Base-by-base conservation (phyloP, 164 flowering plant species). In the Vitis riparia region DNA sequence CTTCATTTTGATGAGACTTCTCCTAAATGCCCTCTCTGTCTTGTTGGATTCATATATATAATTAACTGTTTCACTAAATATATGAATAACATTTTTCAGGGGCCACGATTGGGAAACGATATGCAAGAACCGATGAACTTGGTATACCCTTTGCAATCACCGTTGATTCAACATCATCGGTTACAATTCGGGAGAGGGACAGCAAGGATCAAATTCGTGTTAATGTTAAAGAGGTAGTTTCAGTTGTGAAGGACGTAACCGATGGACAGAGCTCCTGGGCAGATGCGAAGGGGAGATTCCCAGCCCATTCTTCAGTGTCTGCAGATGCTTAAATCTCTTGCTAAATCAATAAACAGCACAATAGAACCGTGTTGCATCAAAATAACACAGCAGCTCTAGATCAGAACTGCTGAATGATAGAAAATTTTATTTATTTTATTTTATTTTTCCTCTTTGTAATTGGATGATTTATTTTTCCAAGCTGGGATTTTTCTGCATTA, bases 111-210 rank as follows among this genome's bases (percentile, higher is more conserved):
- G 98, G 99, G 32, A 93, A 93, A 70, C 79, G 97, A 58, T 93
- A 96, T 78, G 99, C 98, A 23, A 85, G 98, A 79, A 96, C 98
- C 5, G 99, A 96, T 76, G 99, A 96, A 73, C 91, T 93, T 23
- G 99, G 99, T 50, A 98, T 96, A 16, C 99, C 98, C 0, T 81
- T 93, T 59, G 98, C 98, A 13, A 80, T 93, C 27, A 96, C 97
- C 2, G 99, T 91, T 11, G 99, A 96, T 79, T 78, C 87, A 11
- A 66, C 81, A 12, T 11, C 81, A 14, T 79, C 92, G 3, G 97
- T 93, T 59, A 96, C 99, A 13, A 84, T 96, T 67, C 69, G 98
- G 19, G 99, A 96, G 77, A 86, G 99, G 68, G 98, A 96, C 71
- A 89, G 95, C 84, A 96, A 92, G 79, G 88, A 81, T 61, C 99